These are phyloP conservation scores for Coemansia sp. DNA, from an alignment of 192 early-diverging fungal species.

Conservation along the genomic window DNA sequence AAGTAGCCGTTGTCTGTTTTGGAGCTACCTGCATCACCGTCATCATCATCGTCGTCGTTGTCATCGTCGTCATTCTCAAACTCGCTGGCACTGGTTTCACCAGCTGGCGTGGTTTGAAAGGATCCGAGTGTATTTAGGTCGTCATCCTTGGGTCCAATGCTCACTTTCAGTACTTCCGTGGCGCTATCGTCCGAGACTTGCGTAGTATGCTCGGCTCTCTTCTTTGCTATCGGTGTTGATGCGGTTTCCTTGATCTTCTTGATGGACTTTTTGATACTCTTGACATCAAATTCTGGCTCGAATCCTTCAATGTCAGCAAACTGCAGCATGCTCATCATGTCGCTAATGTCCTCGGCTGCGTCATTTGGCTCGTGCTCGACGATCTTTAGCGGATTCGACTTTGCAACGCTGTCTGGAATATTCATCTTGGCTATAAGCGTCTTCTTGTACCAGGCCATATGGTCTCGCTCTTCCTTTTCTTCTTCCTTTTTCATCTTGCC, in stretches of 20 bases:
- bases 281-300: conserved; percentile 29
- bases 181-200: not conserved
- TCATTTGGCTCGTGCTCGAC: conserved; percentile 22
- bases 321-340: conserved; percentile 20
- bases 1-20: conserved; percentile 20
- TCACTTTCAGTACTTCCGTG: not conserved
- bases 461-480: not conserved
- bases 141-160: conserved; percentile 1
- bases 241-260: not conserved
- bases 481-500: no score
- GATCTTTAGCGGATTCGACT: conserved; percentile 28
- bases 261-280: conserved; percentile 28
- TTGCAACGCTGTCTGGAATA: conserved; percentile 26
- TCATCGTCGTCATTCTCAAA: conserved; percentile 1
- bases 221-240: not conserved
- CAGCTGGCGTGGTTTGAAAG: not conserved
- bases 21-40: not conserved
- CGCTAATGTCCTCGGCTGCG: conserved; percentile 16
- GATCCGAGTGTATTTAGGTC: not conserved
- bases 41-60: conserved; percentile 6
- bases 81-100: conserved; percentile 2
- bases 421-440: conserved; percentile 41
- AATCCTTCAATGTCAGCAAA: conserved; percentile 55
- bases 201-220: not conserved
- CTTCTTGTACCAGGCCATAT: conserved; percentile 27